phyloP scores from a whole-genome alignment of 345 rosid species.

The Dimocarpus longan region DNA sequence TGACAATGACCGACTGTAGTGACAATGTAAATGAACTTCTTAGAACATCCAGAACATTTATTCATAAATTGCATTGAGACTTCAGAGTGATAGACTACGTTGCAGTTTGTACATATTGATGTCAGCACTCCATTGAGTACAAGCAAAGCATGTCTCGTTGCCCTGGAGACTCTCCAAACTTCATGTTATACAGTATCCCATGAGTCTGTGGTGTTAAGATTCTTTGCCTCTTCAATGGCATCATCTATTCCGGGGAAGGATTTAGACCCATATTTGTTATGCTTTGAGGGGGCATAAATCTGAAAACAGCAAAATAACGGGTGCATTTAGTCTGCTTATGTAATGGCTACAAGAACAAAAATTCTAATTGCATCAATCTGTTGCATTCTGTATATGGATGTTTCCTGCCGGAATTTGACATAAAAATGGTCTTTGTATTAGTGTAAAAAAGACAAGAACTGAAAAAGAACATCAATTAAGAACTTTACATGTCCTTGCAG shows the following conservation, averaged over 20 bases:
- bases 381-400: neutral
- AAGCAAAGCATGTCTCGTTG: constrained; percentile 56
- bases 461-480: neutral
- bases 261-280: constrained; percentile 72
- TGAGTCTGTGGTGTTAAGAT: constrained; percentile 45
- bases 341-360: neutral
- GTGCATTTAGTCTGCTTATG: neutral
- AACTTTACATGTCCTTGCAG: neutral
- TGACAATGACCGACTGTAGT: neutral
- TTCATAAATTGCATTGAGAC: neutral
- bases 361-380: neutral
- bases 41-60: neutral
- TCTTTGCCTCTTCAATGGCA: constrained; percentile 64
- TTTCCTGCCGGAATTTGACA: too few species aligned
- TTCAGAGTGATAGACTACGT: neutral
- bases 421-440: neutral
- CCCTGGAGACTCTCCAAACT: constrained; percentile 85
- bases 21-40: neutral
- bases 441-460: neutral
- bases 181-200: constrained; percentile 77
- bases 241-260: constrained; percentile 81
- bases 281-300: constrained; percentile 76
- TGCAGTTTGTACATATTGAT: constrained; percentile 30
- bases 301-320: constrained; percentile 27
- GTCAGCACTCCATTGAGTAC: constrained; percentile 68